Base-by-base conservation (phyloP, 306 rosid species). In the Rosa lucieae region DNA sequence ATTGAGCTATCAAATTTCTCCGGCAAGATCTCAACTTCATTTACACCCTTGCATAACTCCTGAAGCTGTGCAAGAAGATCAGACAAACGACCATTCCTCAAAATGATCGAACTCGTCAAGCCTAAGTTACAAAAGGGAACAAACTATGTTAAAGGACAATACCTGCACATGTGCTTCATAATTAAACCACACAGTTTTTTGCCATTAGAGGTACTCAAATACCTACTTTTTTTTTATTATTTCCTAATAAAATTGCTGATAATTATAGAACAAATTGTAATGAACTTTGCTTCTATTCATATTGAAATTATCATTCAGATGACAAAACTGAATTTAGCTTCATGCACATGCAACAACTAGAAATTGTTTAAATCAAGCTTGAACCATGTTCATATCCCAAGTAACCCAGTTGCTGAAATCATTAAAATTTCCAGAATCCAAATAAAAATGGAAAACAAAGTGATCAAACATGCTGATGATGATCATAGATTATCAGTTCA, bases 21-120 rank as follows among this genome's bases (percentile, higher is more conserved):
- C 0, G 90, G 82, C 23, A 88, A 83, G 76, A 85, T 61, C 77
- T 90, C 89, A 29, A 80, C 92, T 65, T 90, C 92, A 73, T 83
- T 79, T 15, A 91, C 94, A 18, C 89, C 91, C 76, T 78, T 83
- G 17, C 89, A 85, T 67, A 90, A 80, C 55, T 88, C 97, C 72
- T 93, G 93, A 79, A 93, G 94, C 83, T 91, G 89, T 39, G 87
- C 82, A 78, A 91, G 81, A 37, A 91, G 79, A 79, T 88, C 90
- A 72, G 92, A 91, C 74, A 91, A 81, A 39, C 82, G 81, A 10
- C 94, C 97, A 7, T 85, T 89, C 84, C 87, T 85, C 82, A 93
- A 84, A 77, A 93, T 83, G 85, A 93, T 79, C 35, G 93, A 89
- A 78, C 93, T 85, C 68, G 94, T 90, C 89, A 91, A 85, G 68